Evolutionary conservation across 169 alveolate species (phyloP).

Genomic region (Cryptosporidium canis): DNA sequence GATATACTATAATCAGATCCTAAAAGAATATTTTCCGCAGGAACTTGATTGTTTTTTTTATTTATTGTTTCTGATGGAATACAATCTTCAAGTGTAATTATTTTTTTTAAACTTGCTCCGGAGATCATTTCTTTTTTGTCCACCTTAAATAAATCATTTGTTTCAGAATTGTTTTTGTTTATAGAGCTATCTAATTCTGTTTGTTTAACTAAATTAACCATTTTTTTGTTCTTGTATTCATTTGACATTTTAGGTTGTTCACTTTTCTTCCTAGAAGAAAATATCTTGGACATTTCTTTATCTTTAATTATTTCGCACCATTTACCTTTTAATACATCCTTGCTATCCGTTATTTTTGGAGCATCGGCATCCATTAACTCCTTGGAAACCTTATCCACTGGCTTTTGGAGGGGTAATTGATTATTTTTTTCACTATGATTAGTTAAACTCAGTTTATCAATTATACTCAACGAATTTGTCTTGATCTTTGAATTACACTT

Average conservation of each 20-base stretch:
- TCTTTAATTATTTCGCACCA: background rate
- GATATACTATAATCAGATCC: background rate
- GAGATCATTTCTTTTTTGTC: background rate
- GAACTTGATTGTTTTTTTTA: background rate
- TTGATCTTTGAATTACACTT: no score
- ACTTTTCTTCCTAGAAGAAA: background rate
- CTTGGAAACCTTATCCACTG: background rate
- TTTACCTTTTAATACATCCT: background rate
- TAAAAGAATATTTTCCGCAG: background rate
- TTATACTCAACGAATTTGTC: background rate
- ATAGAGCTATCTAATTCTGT: background rate
- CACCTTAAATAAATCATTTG: background rate
- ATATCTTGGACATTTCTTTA: background rate
- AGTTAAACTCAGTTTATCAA: background rate
- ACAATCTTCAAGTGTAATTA: slow-evolving; percentile 8
- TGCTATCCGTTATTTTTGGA: background rate
- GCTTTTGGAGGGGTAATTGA: background rate
- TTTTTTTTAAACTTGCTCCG: slow-evolving; percentile 5
- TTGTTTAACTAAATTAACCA: background rate
- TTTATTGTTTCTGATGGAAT: background rate
- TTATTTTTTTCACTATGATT: background rate
- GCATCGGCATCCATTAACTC: background rate
- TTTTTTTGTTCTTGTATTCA: background rate
- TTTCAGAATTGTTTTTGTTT: background rate
- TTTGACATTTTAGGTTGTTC: background rate